These are phyloP conservation scores for Beauveria brongniartii DNA, from an alignment of 2,329 filamentous ascomycete genomes.

Conservation along the genomic window DNA sequence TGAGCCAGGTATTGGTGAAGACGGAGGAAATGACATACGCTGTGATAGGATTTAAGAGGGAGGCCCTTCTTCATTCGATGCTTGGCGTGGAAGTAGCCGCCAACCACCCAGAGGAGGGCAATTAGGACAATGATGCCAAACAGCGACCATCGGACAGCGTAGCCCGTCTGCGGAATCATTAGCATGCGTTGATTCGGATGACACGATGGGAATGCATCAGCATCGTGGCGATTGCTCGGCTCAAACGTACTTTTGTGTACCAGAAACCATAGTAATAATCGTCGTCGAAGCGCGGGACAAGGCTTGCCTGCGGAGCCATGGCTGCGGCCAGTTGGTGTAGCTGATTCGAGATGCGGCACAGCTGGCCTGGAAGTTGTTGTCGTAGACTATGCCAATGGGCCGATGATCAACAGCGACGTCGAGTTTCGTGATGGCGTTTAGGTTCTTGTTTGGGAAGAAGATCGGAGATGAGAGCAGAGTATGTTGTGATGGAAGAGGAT, in stretches of 20 bases:
- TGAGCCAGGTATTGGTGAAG: not conserved
- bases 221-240: too few species aligned
- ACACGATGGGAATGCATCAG: too few species aligned
- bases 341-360: too few species aligned
- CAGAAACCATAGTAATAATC: not conserved
- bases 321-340: too few species aligned
- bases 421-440: too few species aligned
- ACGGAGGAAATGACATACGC: conserved; percentile 36
- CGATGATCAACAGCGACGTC: too few species aligned
- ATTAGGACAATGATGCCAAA: conserved; percentile 53
- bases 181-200: not conserved
- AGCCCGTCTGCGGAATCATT: conserved; percentile 39
- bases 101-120: conserved; percentile 54
- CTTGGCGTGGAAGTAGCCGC: conserved; percentile 64
- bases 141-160: conserved; percentile 64
- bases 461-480: too few species aligned
- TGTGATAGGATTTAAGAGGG: conserved; percentile 60
- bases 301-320: conserved; percentile 2
- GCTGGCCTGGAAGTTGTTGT: too few species aligned
- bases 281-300: not conserved
- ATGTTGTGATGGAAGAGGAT: too few species aligned
- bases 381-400: too few species aligned
- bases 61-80: conserved; percentile 57
- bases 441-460: too few species aligned
- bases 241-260: conserved; percentile 5